Evolutionary conservation across 768 basidiomycete species (phyloP), one percentile per base, ranked within the genome.

Genomic region (Psilocybe tampanensis): DNA sequence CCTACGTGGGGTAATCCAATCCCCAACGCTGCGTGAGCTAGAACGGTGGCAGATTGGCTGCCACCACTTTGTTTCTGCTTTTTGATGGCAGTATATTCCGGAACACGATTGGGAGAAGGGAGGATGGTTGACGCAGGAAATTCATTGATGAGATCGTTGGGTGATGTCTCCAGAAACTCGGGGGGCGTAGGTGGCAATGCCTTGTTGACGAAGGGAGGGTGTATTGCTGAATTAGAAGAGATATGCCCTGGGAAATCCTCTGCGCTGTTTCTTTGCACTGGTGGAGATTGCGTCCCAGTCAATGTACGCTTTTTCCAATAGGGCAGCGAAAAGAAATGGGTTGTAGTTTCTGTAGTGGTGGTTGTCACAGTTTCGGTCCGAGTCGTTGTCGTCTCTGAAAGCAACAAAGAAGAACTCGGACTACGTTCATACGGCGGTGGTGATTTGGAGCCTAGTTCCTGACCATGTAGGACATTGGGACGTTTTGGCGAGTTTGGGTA

Each of bases 261-360:
- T 33, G 56, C 45, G 32, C 52, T 45, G 24, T 22, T 56, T 33
- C 36, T 26, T 22, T 33, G 56, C 43, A 59, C 48, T 2, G 36
- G 44, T 15, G 59, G 49, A 13, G 61, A 51, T 19, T 61, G 65
- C 21, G 74, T 65, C 19, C 67, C 61, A 45, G 61, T n/a, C n/a
- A n/a, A n/a, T n/a, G n/a, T 63, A 29, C 81, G 85, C 62, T 81
- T 86, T 64, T 76, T 81, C 87, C 86, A 88, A 58, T 79, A 76
- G 15, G 87, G 84, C 22, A 86, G 70, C 21, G 88, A 85, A 70
- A 90, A 84, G 71, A 89, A 84, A 70, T 84, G 85, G 21, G 83
- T 80, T 12, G 81, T 74, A 12, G 80, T 78, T 49, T 76, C 74
- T 12, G 80, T 78, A 21, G 76, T 75, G 24, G 81, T 79, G 8